Evolutionary conservation across 805 yeast species (phyloP).

Genomic region (Danielia reshetovae): DNA sequence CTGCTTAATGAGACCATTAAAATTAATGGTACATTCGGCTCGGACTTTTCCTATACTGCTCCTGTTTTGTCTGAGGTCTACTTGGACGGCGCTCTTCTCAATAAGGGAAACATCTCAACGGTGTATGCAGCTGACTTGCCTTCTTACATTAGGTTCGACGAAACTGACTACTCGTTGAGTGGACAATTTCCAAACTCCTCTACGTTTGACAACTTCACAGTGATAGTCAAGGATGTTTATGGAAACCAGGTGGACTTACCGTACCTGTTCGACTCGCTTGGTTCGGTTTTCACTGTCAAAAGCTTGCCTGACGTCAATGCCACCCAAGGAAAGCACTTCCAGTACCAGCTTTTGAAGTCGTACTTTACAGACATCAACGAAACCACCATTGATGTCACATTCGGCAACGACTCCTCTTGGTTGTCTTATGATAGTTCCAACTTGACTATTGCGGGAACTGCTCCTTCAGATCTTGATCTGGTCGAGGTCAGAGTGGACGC

Average conservation of each 20-base stretch:
- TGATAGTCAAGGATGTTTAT: slow-evolving; percentile 55
- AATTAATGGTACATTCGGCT: slow-evolving; percentile 66
- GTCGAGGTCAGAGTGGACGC: slow-evolving; percentile 28
- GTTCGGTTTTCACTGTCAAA: slow-evolving; percentile 52
- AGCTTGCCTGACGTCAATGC: slow-evolving; percentile 60
- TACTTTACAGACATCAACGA: slow-evolving; percentile 52
- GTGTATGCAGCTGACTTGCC: slow-evolving; percentile 53
- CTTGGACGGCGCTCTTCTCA: slow-evolving; percentile 56
- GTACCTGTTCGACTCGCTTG: slow-evolving; percentile 52
- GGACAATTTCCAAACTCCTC: slow-evolving; percentile 56
- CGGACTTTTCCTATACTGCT: slow-evolving; percentile 48
- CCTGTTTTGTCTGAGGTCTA: slow-evolving; percentile 61
- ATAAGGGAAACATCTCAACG: slow-evolving; percentile 49
- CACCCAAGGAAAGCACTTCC: slow-evolving; percentile 58
- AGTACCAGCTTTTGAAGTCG: slow-evolving; percentile 50
- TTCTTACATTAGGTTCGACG: slow-evolving; percentile 48
- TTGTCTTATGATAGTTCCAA: slow-evolving; percentile 55
- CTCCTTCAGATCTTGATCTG: slow-evolving; percentile 32
- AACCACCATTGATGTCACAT: slow-evolving; percentile 47
- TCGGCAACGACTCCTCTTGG: slow-evolving; percentile 51
- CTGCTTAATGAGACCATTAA: slow-evolving; percentile 51
- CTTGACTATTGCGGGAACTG: slow-evolving; percentile 65
- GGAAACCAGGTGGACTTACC: slow-evolving; percentile 58
- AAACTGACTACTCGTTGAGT: slow-evolving; percentile 36
- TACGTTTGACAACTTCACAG: slow-evolving; percentile 44